Evolutionary conservation across 495 filamentous ascomycete species (phyloP), one percentile per base, ranked within the genome.

Genomic region (Aspergillus cavernicola): DNA sequence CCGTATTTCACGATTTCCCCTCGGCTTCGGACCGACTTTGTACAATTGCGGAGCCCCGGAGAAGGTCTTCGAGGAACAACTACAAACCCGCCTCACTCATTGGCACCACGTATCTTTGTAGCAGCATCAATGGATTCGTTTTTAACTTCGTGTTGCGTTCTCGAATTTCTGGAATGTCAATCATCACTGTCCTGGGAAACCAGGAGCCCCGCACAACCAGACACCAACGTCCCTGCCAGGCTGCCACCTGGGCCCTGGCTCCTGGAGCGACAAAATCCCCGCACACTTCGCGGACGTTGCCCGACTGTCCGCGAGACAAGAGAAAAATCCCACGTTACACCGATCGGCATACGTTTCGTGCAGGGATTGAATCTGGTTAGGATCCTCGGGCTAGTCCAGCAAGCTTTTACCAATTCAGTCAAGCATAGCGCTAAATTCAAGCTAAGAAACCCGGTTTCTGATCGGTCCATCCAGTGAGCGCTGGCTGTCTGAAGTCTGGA

Each of bases 1-100:
- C 41, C 41, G 41, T 44, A 44, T 44, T 44, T 42, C 40, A n/a
- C n/a, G n/a, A n/a, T n/a, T n/a, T n/a, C n/a, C 28, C 32, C 32
- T 35, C 32, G 32, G 32, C 32, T 4, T 38, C 35, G 41, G 40
- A n/a, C 40, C 40, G 40, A 43, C 4, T 43, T 15, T 35, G 3
- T 1, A 7, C 9, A 24, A 44, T 18, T 44, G 41, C 41, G 41
- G 41, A 44, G 41, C 26, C 24, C 24, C 23, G 41, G 41, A n/a
- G 16, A 35, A 15, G 15, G 3, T 23, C 22, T n/a, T 28, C n/a
- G n/a, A n/a, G n/a, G 24, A 28, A 31, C 12, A 13, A 2, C 40
- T 13, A 5, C 41, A 15, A 44, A 31, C 13, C 24, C 41, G 41
- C 8, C 8, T 15, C 20, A 32, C 15, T 15, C 26, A 44, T 44